Evolutionary conservation across 495 filamentous ascomycete genomes (phyloP).

Genomic region (Eremomyces bilateralis): DNA sequence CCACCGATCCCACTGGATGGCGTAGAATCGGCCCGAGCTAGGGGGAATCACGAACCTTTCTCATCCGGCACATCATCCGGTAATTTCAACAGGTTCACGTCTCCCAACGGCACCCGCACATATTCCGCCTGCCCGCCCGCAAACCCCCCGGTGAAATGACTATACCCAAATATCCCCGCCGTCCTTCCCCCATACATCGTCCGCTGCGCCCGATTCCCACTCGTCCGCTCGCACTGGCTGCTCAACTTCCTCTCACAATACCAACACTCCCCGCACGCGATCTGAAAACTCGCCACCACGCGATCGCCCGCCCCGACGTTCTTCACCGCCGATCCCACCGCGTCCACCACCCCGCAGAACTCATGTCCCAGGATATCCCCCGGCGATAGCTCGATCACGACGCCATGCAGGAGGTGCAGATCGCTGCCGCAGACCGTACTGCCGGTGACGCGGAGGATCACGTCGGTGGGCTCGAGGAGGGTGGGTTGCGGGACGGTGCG

Average conservation of each 20-base stretch:
- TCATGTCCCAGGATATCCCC: conserved; percentile 86
- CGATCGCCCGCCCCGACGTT: conserved; percentile 45
- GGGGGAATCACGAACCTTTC: conserved; percentile 26
- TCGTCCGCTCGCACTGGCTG: conserved; percentile 62
- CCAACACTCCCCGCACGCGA: conserved; percentile 55
- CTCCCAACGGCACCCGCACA: conserved; percentile 60
- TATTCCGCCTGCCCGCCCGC: conserved; percentile 83
- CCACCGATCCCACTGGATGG: no score
- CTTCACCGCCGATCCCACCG: conserved; percentile 37
- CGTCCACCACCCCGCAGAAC: conserved; percentile 64
- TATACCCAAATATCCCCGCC: conserved; percentile 54
- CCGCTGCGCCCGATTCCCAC: conserved; percentile 43
- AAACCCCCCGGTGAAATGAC: conserved; percentile 71
- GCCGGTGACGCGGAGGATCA: conserved; percentile 68
- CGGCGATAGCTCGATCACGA: conserved; percentile 48
- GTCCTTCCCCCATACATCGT: conserved; percentile 41
- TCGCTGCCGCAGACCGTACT: conserved; percentile 76
- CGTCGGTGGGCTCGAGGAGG: conserved; percentile 52
- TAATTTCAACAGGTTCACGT: conserved; percentile 60
- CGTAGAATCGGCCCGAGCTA: no score
- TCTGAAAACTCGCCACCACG: conserved; percentile 74
- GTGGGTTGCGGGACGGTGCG: conserved; percentile 45
- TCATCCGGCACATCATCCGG: conserved; percentile 71
- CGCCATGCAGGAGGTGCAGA: conserved; percentile 55
- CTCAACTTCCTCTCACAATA: conserved; percentile 57